Conservation (phyloP, 2,329 filamentous ascomycete genomes). For the Trichoderma sp. region DNA sequence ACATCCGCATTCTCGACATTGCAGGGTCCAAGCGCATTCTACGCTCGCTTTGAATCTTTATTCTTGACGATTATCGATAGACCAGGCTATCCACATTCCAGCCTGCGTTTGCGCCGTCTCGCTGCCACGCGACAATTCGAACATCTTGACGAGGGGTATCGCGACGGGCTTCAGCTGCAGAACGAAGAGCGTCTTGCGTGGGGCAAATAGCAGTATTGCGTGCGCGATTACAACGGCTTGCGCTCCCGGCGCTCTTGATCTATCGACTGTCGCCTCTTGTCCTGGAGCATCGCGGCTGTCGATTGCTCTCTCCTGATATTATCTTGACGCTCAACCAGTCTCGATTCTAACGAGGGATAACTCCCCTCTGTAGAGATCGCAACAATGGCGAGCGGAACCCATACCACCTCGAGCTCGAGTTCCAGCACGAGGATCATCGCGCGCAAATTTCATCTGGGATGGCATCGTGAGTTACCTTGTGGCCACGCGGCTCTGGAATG, state of each 20-base stretch:
- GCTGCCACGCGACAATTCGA: not conserved
- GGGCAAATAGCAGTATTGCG: not conserved
- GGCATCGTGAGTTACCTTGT: slow-evolving; percentile 44
- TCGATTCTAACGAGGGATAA: slow-evolving; percentile 21
- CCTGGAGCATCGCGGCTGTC: slow-evolving; percentile 22
- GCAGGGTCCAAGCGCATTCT: slow-evolving; percentile 12
- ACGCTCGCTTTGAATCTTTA: not conserved
- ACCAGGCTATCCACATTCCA: slow-evolving; percentile 10
- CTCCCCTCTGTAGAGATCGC: not conserved
- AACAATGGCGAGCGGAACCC: slow-evolving; percentile 25
- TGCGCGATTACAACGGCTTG: not conserved
- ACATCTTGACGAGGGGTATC: not conserved
- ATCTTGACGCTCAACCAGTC: not conserved
- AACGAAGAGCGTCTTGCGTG: not conserved
- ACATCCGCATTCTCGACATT: slow-evolving; percentile 16
- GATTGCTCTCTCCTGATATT: not conserved
- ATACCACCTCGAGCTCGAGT: slow-evolving; percentile 20
- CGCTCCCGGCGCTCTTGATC: slow-evolving; percentile 20
- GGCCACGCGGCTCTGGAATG: slow-evolving; percentile 24
- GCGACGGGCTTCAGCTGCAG: not conserved
- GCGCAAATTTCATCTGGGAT: slow-evolving; percentile 45
- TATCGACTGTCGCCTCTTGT: slow-evolving; percentile 26
- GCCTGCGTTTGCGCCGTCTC: not conserved
- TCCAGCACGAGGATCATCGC: slow-evolving; percentile 26
- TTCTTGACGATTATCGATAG: not conserved